These are phyloP conservation scores for Psidium friedrichsthalianum DNA, from an alignment of 345 rosid species.

Conservation along the genomic window DNA sequence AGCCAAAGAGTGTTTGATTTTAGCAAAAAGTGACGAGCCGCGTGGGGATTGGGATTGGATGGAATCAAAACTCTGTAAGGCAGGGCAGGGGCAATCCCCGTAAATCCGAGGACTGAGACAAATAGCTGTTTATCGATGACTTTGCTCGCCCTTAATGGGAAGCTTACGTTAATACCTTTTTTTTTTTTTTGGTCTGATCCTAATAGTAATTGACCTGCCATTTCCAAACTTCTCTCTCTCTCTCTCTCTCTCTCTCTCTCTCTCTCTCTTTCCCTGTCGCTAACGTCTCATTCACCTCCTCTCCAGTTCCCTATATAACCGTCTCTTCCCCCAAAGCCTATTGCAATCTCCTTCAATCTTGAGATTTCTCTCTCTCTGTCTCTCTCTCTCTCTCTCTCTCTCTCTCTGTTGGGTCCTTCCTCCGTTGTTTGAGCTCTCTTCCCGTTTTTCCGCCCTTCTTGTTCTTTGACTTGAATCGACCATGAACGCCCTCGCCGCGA, in stretches of 20 bases:
- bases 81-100: background rate
- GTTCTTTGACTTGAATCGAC: background rate
- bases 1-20: background rate
- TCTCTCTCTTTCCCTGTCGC: too few relatives aligned
- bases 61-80: background rate
- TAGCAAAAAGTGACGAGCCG: background rate
- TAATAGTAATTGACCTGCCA: background rate
- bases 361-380: background rate
- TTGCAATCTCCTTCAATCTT: background rate
- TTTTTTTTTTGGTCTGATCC: background rate
- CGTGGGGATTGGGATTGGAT: background rate
- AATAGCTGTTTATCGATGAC: background rate
- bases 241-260: background rate
- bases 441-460: background rate
- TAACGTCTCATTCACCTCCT: background rate
- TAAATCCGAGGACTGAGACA: background rate
- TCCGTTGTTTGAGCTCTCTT: background rate
- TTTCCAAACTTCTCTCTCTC: background rate
- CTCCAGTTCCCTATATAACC: background rate
- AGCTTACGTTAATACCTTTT: background rate
- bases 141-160: background rate
- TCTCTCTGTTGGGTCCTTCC: background rate
- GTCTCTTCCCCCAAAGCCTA: background rate
- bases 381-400: background rate
- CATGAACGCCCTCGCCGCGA: slow-evolving; percentile 35